Base-by-base conservation (phyloP, 176 grass and related monocot genomes). In the Hyparrhenia diplandra region DNA sequence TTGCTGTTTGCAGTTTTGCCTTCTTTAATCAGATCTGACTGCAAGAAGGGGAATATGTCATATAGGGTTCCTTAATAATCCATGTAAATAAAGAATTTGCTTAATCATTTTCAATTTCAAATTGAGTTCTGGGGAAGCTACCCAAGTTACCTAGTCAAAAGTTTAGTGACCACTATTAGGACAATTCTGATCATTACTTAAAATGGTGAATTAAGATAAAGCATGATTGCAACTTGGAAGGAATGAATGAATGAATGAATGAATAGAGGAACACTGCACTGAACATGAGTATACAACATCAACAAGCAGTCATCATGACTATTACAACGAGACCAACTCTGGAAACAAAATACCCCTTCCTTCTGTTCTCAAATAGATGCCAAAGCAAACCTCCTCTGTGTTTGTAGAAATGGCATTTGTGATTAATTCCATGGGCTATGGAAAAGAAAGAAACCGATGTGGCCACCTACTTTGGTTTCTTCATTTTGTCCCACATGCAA, bases 1-100 rank as follows among this genome's bases (percentile, higher is more conserved):
- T 77, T 84, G 49, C 20, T 58, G 60, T 66, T 71, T 35, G 70
- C 74, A 41, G 21, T 79, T 83, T 94, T 77, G 21, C 35, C 54
- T 57, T 87, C 73, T 71, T 85, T 75, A 70, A 75, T 86, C 77
- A 57, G 46, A 83, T 45, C 80, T 8, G 86, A 37, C 77, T 71
- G 60, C 0, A 73, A 77, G 52, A 81, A 77, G 67, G 67, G 3
- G 10, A n/a, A n/a, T n/a, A n/a, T n/a, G n/a, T n/a, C n/a, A n/a
- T 9, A 25, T 1, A 61, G 75, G 64, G 64, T 71, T 63, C 54
- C 71, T 5, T 64, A 64, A n/a, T 64, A 64, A 83, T 78, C 12
- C 8, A 41, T 64, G 66, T 12, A 45, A 59, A 24, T 27, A 60
- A 27, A 27, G 57, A 27, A 27, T 24, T 25, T 59, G 23, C 27